A percentile compares a stretch with the other conserved stretches of the same genome.
Evolutionary conservation across 805 yeast genomes (phyloP).

Genomic region (Zygosaccharomyces pseudorouxii): DNA sequence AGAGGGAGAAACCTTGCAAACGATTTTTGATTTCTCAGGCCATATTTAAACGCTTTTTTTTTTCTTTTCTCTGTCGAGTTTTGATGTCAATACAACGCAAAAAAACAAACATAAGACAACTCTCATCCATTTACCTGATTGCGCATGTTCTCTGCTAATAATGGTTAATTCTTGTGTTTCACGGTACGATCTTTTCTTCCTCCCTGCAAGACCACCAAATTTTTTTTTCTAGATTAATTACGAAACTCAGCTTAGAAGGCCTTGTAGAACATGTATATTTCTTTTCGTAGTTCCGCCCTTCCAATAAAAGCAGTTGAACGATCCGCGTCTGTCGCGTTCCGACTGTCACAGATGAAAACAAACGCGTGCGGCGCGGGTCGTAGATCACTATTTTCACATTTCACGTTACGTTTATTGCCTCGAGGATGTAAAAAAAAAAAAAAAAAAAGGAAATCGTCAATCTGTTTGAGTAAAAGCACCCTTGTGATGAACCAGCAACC

Average conservation of each 20-base stretch:
- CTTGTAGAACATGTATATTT: conserved; percentile 1
- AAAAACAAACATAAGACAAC: not conserved
- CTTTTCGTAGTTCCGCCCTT: conserved; percentile 7
- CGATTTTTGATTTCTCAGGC: not conserved
- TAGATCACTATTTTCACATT: not conserved
- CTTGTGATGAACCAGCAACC: not conserved
- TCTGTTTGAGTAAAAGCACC: not conserved
- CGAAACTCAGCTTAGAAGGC: conserved; percentile 3
- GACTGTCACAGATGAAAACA: conserved; percentile 3
- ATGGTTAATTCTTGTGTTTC: not conserved
- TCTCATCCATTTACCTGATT: not conserved
- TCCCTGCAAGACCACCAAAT: not conserved
- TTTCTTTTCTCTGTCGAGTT: not conserved
- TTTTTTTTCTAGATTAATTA: not conserved
- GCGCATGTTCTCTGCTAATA: not conserved
- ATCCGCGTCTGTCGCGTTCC: conserved; percentile 3
- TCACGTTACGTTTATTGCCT: not conserved
- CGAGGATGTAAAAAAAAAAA: not conserved
- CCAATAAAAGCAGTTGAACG: conserved; percentile 13
- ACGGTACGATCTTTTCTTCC: not conserved
- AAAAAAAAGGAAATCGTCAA: not conserved
- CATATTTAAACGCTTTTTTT: not conserved
- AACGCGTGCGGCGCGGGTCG: not conserved
- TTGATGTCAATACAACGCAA: not conserved
- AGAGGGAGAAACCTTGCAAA: not conserved